These are phyloP conservation scores for Sarocladium kiliense DNA, from an alignment of 2,329 filamentous ascomycete species.

Conservation along the genomic window DNA sequence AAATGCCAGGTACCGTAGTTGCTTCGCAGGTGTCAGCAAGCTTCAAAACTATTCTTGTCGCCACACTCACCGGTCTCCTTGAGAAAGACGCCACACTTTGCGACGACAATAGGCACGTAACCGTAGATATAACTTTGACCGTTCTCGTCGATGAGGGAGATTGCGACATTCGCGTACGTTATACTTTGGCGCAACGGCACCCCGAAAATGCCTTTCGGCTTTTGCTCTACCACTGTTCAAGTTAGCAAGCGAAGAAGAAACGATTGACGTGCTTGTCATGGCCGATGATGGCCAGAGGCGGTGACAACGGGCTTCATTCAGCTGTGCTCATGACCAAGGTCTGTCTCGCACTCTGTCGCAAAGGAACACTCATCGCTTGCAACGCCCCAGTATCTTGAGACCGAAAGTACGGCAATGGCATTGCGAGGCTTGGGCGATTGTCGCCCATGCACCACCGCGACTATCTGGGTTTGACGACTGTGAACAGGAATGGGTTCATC, in stretches of 20 bases:
- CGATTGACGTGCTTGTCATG: too few species aligned
- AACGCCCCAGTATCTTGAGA: background rate
- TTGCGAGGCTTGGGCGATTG: background rate
- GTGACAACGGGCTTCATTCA: slow-evolving; percentile 8
- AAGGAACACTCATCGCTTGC: too few species aligned
- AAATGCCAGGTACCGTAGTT: slow-evolving; percentile 92
- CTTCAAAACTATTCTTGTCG: slow-evolving; percentile 11
- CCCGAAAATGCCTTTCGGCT: slow-evolving; percentile 78
- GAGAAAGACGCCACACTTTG: slow-evolving; percentile 93
- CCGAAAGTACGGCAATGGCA: background rate
- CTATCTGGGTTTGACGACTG: too few species aligned
- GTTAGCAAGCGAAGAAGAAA: background rate
- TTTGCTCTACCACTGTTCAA: slow-evolving; percentile 7
- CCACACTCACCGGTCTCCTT: slow-evolving; percentile 84
- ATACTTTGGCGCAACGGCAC: slow-evolving; percentile 92
- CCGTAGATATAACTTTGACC: slow-evolving; percentile 97
- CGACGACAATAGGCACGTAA: slow-evolving; percentile 96
- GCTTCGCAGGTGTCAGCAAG: slow-evolving; percentile 48
- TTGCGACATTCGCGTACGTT: slow-evolving; percentile 95
- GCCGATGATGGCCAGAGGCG: too few species aligned
- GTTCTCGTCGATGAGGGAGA: slow-evolving; percentile 87
- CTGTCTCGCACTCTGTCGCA: too few species aligned
- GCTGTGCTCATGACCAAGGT: too few species aligned
- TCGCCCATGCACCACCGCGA: background rate
- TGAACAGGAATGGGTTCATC: background rate